Evolutionary conservation across 2,329 filamentous ascomycete genomes (phyloP), one percentile per base, ranked within the genome.

Genomic region (Ceratocystis harringtonii): DNA sequence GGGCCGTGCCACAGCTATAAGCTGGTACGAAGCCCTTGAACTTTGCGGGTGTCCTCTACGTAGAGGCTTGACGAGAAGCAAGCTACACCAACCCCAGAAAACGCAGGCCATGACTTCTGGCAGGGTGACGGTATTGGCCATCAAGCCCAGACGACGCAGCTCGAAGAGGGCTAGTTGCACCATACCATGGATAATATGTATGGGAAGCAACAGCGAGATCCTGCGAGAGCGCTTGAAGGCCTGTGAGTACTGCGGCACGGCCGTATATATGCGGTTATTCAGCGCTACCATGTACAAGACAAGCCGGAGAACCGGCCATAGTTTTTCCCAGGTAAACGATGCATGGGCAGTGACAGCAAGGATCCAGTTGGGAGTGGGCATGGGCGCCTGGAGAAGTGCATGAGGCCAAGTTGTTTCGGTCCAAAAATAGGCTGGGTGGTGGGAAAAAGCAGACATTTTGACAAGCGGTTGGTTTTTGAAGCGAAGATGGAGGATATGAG

Each of bases 21-120:
- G n/a, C 19, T 67, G 65, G 41, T 67, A 67, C 2, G 12, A 22
- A 25, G 62, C 55, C 41, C 65, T 62, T 7, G 65, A 64, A 6
- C 28, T 57, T 19, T 19, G 45, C 10, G 65, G 65, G 55, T 67
- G 62, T 36, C 65, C 65, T 15, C 65, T 44, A n/a, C 65, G 65
- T 58, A 67, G 44, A 19, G 65, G 62, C 58, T 64, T 64, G 15
- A 45, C 57, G 5, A 67, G 45, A 3, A 58, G 55, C 30, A 67
- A 32, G 6, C 65, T 58, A 28, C 43, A 25, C 30, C 58, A 64
- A 17, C 43, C 5, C 65, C 65, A 67, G 10, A 62, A n/a, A 10
- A 64, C 36, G 17, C 50, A 58, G 8, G 61, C 30, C 15, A 6
- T 7, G 10, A 50, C 25, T n/a, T 67, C 65, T 2, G 52, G 25